Evolutionary conservation across 78 protist genomes (phyloP).

Genomic region (Trichosphaerium sp.): DNA sequence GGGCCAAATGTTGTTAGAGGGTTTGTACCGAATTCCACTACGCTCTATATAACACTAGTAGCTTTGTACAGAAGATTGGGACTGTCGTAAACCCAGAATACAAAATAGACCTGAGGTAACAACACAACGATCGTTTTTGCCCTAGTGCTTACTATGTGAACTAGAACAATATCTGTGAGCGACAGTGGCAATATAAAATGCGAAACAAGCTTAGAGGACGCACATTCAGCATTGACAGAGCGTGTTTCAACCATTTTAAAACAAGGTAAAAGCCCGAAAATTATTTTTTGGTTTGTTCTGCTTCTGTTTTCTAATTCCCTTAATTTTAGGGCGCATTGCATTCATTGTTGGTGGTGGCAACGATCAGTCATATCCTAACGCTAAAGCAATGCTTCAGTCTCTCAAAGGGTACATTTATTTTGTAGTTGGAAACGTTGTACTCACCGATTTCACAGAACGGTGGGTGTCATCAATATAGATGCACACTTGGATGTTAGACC

Average conservation of each 20-base stretch:
- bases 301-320: neutral
- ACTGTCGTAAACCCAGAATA: conserved; percentile 17
- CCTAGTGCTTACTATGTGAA: neutral
- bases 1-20: conserved; percentile 23
- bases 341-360: conserved; percentile 53
- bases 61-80: neutral
- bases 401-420: no score
- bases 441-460: neutral
- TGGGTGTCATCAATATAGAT: conserved; percentile 44
- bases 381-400: neutral
- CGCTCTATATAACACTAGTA: neutral
- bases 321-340: conserved; percentile 3
- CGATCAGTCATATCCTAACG: conserved; percentile 34
- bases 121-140: neutral
- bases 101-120: neutral
- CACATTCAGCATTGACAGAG: conserved; percentile 3
- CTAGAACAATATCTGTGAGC: neutral
- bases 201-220: neutral
- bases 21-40: neutral
- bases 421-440: neutral
- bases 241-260: neutral
- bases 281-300: neutral
- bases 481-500: conserved; percentile 51
- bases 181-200: conserved; percentile 23
- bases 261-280: neutral